phyloP scores from a whole-genome alignment of 495 filamentous ascomycete species.

The Chaetomidium leptoderma region DNA sequence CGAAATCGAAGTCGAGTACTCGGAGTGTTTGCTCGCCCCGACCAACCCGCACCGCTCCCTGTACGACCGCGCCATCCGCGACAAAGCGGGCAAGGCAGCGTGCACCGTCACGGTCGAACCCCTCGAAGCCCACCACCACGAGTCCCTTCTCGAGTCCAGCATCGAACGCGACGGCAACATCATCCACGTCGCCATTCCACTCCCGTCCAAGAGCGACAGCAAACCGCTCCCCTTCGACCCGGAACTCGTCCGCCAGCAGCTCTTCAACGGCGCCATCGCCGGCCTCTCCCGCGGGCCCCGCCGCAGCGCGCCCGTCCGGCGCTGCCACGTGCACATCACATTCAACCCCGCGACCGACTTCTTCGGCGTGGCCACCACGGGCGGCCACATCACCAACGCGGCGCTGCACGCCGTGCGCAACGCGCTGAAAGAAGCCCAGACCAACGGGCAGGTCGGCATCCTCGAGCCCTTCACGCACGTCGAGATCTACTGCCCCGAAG shows the following conservation, averaged over 20 bases:
- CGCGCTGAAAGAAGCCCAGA: conserved; percentile 56
- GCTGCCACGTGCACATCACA: conserved; percentile 60
- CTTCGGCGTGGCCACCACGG: conserved; percentile 55
- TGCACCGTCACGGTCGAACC: conserved; percentile 67
- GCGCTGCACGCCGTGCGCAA: conserved; percentile 65
- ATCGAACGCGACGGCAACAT: conserved; percentile 55
- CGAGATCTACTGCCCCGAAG: conserved; percentile 77
- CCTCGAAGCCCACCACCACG: conserved; percentile 42
- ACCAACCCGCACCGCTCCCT: conserved; percentile 53
- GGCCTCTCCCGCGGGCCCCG: conserved; percentile 81
- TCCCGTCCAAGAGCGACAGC: conserved; percentile 23
- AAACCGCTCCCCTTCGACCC: conserved; percentile 54
- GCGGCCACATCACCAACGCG: conserved; percentile 72
- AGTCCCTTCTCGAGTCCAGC: conserved; percentile 25
- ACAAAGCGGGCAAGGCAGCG: conserved; percentile 70
- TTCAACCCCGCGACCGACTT: conserved; percentile 63
- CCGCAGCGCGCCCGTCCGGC: conserved; percentile 69
- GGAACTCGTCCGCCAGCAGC: conserved; percentile 55
- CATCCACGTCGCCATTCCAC: conserved; percentile 52
- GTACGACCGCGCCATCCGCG: conserved; percentile 76
- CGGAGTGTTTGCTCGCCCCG: conserved; percentile 62
- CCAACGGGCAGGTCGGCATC: conserved; percentile 51
- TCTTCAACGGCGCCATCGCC: conserved; percentile 75
- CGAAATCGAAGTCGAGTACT: conserved; percentile 91
- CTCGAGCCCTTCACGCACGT: conserved; percentile 94